Conservation (phyloP, 306 rosid genomes). For the Vigna angularis region DNA sequence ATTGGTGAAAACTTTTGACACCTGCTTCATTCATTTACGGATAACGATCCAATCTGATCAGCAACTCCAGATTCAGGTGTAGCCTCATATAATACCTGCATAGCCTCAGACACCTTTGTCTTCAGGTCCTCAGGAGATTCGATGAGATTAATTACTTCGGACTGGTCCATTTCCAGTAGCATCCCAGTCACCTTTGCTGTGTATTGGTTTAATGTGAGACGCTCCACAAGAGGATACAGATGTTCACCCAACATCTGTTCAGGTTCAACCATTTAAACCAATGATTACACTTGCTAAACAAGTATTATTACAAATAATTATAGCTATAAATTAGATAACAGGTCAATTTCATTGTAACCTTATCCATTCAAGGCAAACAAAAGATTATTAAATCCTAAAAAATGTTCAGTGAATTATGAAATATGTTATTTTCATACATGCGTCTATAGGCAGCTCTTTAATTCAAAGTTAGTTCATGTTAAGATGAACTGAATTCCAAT, state of each 20-base stretch:
- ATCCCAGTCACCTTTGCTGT: constrained; percentile 90
- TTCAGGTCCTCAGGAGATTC: constrained; percentile 89
- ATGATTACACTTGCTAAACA: too few relatives aligned
- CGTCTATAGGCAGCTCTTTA: too few relatives aligned
- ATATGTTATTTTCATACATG: too few relatives aligned
- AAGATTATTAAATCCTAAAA: background rate
- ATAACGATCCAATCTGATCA: constrained; percentile 63
- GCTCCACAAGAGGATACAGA: constrained; percentile 83
- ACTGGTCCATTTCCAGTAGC: constrained; percentile 95
- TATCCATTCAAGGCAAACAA: background rate
- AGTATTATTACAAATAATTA: background rate
- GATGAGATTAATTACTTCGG: constrained; percentile 93
- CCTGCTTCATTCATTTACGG: constrained; percentile 54
- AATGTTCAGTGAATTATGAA: background rate
- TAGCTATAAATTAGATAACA: constrained; percentile 13
- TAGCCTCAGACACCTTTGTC: constrained; percentile 84
- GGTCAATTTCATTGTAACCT: background rate
- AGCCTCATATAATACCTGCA: constrained; percentile 79
- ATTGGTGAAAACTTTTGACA: background rate
- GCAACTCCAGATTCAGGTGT: constrained; percentile 60
- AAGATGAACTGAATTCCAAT: too few relatives aligned
- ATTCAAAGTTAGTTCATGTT: too few relatives aligned
- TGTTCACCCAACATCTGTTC: constrained; percentile 90
- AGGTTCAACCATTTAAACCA: too few relatives aligned
- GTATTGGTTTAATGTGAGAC: constrained; percentile 56